Evolutionary conservation across 2,329 filamentous ascomycete species (phyloP), one percentile per base, ranked within the genome.

Genomic region (Trichophyton schoenleinii): DNA sequence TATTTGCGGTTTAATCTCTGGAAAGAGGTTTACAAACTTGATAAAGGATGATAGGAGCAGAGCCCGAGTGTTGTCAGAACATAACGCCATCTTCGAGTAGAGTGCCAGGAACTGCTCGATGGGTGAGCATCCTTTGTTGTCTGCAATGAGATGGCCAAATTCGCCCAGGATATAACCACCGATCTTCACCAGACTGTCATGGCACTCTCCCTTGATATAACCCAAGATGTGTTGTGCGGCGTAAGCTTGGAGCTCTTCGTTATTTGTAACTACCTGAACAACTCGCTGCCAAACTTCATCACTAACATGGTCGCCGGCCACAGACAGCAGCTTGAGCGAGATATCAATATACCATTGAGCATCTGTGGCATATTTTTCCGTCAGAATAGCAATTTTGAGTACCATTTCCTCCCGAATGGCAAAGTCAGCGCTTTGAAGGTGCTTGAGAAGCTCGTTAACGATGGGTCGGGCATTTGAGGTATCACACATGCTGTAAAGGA

Each of bases 301-400:
- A 74, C 92, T 97, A 67, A 99, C 92, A 73, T 99, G 94, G 70
- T 99, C 94, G 67, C 94, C 94, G 2, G 95, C 94, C 84, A 97
- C 91, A 62, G 92, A 91, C 63, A 99, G 91, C 59, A 99, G 82
- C 61, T 92, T 86, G 66, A 99, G 80, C 9, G 94, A 96, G 67
- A 97, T 96, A 71, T 99, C 92, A 64, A 99, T 95, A 73, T 99
- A 99, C 94, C 94, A 99, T 77, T 97, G 92, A 20, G 96, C 89
- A 70, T 99, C 94, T 0, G 91, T 96, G 25, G 94, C 94, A 72
- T 99, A 99, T 72, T 97, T 97, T 73, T 99, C 94, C 0, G 95
- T 97, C 66, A 99, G 75, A 70, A 99, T 99, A 59, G 94, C 94
- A 74, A 99, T 96, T 77, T 99, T 99, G 65, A 99, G 80, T 3